These are phyloP conservation scores for Brassica incana DNA, from an alignment of 345 rosid species.

Conservation along the genomic window DNA sequence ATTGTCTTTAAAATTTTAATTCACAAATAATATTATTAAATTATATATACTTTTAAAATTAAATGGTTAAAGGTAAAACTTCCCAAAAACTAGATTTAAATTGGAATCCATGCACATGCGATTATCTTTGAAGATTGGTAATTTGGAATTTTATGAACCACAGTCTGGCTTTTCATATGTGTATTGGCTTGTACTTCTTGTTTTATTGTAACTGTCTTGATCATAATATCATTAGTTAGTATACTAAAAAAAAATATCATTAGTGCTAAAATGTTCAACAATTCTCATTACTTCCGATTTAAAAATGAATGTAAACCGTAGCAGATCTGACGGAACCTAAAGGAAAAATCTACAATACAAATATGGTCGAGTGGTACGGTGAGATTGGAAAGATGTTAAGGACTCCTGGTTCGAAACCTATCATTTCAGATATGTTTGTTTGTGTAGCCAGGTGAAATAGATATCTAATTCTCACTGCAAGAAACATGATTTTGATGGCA, in stretches of 20 bases:
- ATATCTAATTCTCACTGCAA: too few relatives aligned
- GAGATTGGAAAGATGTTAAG: too few relatives aligned
- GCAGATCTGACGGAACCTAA: neutral
- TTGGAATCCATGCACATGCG: conserved; percentile 22
- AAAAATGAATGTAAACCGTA: neutral
- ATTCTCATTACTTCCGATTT: neutral
- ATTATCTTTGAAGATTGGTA: neutral
- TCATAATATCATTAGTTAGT: neutral
- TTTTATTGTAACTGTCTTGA: neutral
- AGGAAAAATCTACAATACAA: neutral
- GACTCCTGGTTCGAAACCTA: too few relatives aligned
- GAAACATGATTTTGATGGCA: too few relatives aligned
- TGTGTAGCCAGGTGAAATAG: too few relatives aligned
- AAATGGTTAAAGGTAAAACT: neutral
- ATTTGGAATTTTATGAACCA: conserved; percentile 13
- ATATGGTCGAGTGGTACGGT: neutral
- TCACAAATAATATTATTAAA: neutral
- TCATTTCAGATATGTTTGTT: too few relatives aligned
- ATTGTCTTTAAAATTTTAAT: neutral
- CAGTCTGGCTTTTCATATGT: conserved; percentile 16
- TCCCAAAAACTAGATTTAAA: neutral
- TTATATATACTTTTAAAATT: neutral
- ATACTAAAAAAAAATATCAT: too few relatives aligned
- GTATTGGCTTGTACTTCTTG: neutral
- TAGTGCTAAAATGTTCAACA: neutral